A percentile compares a stretch with the other conserved stretches of the same genome.
These are phyloP conservation scores for Plantago major DNA, from an alignment of 257 asterid genomes.

Conservation along the genomic window DNA sequence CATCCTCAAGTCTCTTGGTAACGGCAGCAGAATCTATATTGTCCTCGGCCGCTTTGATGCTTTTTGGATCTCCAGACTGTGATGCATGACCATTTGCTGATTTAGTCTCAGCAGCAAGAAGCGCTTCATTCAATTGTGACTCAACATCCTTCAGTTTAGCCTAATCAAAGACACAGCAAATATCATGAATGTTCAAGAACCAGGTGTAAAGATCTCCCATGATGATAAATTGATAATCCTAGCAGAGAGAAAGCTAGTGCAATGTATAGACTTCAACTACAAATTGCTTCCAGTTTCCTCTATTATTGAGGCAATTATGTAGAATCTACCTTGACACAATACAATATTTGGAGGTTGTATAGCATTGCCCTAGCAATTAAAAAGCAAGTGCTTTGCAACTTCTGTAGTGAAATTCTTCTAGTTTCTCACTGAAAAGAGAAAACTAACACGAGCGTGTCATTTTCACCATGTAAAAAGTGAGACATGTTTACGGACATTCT, in stretches of 20 bases:
- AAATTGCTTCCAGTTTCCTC: no score
- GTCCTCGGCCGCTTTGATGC: slow-evolving; percentile 41
- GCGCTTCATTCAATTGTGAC: slow-evolving; percentile 67
- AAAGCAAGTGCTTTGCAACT: no score
- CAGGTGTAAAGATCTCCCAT: not conserved
- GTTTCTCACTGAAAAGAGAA: no score
- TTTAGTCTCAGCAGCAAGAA: slow-evolving; percentile 41
- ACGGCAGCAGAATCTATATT: slow-evolving; percentile 72
- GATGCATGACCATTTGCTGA: slow-evolving; percentile 44
- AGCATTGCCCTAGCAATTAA: no score
- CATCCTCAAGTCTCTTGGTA: slow-evolving; percentile 92
- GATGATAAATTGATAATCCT: not conserved
- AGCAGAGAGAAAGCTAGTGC: slow-evolving; percentile 14
- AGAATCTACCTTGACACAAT: no score
- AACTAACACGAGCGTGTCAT: no score
- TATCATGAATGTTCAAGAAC: slow-evolving; percentile 16
- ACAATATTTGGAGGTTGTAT: no score
- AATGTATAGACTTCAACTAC: no score
- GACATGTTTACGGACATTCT: no score
- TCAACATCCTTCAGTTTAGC: slow-evolving; percentile 69
- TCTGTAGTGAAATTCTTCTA: no score
- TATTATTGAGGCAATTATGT: no score
- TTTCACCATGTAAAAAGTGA: no score
- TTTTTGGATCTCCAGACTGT: slow-evolving; percentile 38
- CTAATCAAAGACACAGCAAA: slow-evolving; percentile 33